Conservation (phyloP, 2,329 filamentous ascomycete species). For the Colletotrichum filicis region DNA sequence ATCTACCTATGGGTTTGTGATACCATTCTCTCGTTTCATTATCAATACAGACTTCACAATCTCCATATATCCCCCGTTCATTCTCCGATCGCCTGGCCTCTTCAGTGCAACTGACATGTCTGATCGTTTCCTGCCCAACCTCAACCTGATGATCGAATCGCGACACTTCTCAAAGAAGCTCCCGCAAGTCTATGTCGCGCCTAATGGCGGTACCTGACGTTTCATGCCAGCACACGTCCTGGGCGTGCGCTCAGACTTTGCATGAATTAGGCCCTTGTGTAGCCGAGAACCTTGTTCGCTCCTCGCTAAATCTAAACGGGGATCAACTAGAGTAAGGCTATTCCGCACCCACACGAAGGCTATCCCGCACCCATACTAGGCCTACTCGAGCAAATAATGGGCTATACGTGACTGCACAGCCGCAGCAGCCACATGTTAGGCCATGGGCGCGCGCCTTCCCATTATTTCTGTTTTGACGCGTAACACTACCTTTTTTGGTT, state of each 20-base stretch:
- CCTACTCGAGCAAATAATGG: no score
- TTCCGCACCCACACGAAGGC: no score
- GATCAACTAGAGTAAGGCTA: neutral
- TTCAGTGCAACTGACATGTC: neutral
- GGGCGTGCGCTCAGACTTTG: neutral
- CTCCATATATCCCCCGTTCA: neutral
- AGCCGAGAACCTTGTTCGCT: neutral
- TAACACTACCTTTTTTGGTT: no score
- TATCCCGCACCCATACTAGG: no score
- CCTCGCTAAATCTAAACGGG: neutral
- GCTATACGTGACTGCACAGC: no score
- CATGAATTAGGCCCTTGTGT: slow-evolving; percentile 11
- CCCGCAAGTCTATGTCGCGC: neutral
- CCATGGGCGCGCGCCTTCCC: no score
- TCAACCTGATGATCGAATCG: neutral
- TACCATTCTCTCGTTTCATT: slow-evolving; percentile 23
- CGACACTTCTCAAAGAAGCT: neutral
- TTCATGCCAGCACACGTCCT: slow-evolving; percentile 8
- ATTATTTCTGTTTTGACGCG: no score
- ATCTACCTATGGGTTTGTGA: slow-evolving; percentile 7
- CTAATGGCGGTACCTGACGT: neutral
- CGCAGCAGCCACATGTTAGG: no score
- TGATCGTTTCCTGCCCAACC: neutral
- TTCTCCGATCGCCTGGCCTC: neutral
- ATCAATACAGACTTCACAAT: neutral